Conservation (phyloP, 2,329 filamentous ascomycete genomes). For the Diaporthe sp. region DNA sequence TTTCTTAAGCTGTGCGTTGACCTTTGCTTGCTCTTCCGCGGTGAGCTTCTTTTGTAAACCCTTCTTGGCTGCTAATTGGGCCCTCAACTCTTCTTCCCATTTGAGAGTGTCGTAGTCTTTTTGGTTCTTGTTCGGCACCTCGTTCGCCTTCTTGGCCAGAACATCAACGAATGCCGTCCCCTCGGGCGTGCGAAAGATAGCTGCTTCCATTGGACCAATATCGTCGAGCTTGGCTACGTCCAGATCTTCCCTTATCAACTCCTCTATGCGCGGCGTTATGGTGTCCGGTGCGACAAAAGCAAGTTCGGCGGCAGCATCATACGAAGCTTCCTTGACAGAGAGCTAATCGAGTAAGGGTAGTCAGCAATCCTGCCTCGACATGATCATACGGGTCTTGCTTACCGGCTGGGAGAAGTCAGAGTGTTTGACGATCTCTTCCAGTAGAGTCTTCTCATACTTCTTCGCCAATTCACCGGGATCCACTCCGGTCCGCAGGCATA, state of each 20-base stretch:
- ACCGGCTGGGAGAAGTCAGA: constrained; percentile 34
- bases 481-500: constrained; percentile 81
- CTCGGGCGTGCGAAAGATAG: constrained; percentile 91
- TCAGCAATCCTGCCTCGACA: neutral
- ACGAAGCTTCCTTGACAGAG: constrained; percentile 75
- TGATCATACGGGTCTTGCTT: neutral
- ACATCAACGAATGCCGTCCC: constrained; percentile 92
- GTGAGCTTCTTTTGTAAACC: constrained; percentile 92
- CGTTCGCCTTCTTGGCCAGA: constrained; percentile 81
- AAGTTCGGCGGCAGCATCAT: constrained; percentile 86
- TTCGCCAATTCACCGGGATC: constrained; percentile 85
- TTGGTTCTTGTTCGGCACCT: constrained; percentile 83
- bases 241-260: constrained; percentile 80
- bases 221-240: constrained; percentile 74
- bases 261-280: constrained; percentile 80
- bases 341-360: constrained; percentile 2
- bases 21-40: constrained; percentile 87
- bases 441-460: constrained; percentile 70
- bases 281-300: constrained; percentile 91
- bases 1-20: constrained; percentile 90
- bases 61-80: constrained; percentile 92
- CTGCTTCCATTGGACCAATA: constrained; percentile 88
- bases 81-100: constrained; percentile 93
- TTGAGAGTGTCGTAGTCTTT: constrained; percentile 97
- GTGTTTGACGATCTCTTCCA: constrained; percentile 71